Evolutionary conservation across 2,329 filamentous ascomycete genomes (phyloP).

Genomic region (Domatiomyces catenatus): DNA sequence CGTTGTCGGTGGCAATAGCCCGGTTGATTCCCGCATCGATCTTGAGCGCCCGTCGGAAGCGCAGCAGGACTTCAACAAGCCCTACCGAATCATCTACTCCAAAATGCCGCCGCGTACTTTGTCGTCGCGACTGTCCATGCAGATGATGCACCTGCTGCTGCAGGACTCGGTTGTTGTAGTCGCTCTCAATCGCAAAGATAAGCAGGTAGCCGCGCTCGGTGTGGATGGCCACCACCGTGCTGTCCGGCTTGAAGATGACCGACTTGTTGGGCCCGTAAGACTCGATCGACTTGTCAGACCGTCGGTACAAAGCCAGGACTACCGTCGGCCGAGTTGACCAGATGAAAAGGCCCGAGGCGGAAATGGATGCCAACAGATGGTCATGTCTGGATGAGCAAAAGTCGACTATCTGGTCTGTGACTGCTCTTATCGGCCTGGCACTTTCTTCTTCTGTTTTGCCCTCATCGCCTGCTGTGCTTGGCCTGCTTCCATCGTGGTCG

Average conservation of each 20-base stretch:
- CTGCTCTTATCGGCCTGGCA: background rate
- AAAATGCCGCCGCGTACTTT: slow-evolving; percentile 35
- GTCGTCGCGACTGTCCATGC: slow-evolving; percentile 31
- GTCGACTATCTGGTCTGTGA: slow-evolving; percentile 41
- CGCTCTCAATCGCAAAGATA: slow-evolving; percentile 80
- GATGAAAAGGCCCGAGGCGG: slow-evolving; percentile 67
- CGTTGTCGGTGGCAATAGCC: slow-evolving; percentile 77
- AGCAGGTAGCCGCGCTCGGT: slow-evolving; percentile 77
- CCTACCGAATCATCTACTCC: slow-evolving; percentile 70
- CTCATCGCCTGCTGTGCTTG: slow-evolving; percentile 16
- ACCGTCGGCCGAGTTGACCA: slow-evolving; percentile 97
- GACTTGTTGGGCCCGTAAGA: slow-evolving; percentile 76
- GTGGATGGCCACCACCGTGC: slow-evolving; percentile 78
- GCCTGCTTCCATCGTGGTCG: slow-evolving; percentile 18
- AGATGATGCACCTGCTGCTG: slow-evolving; percentile 52
- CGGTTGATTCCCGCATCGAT: slow-evolving; percentile 88
- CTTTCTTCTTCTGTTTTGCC: slow-evolving; percentile 1
- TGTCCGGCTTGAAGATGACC: slow-evolving; percentile 77
- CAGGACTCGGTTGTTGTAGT: slow-evolving; percentile 69
- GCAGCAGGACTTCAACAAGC: slow-evolving; percentile 71
- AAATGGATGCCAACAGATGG: slow-evolving; percentile 76
- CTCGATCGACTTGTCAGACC: slow-evolving; percentile 62
- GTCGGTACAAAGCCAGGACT: slow-evolving; percentile 67
- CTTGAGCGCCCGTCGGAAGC: slow-evolving; percentile 95
- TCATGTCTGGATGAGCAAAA: slow-evolving; percentile 65